Evolutionary conservation across 2,329 filamentous ascomycete genomes (phyloP).

Genomic region (Phialophora expanda): DNA sequence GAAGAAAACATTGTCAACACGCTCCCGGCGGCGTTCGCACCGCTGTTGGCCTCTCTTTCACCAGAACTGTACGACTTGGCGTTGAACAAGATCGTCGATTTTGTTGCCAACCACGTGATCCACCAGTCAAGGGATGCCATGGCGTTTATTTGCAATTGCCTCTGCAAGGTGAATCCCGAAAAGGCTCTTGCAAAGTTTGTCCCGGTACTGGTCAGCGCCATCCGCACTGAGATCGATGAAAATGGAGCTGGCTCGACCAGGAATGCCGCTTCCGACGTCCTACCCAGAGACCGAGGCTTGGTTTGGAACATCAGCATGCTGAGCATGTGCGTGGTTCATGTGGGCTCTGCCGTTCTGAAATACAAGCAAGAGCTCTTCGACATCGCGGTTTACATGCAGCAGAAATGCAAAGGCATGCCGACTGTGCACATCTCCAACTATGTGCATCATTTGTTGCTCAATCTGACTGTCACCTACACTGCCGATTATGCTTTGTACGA

Average conservation of each 20-base stretch:
- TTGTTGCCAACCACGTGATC: constrained; percentile 91
- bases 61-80: constrained; percentile 92
- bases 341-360: constrained; percentile 84
- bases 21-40: constrained; percentile 86
- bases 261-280: constrained; percentile 89
- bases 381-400: constrained; percentile 94
- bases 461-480: constrained; percentile 91
- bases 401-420: constrained; percentile 89
- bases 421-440: constrained; percentile 98
- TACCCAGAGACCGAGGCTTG: constrained; percentile 87
- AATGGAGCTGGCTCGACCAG: constrained; percentile 94
- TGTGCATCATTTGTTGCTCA: constrained; percentile 93
- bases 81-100: constrained; percentile 87
- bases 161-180: constrained; percentile 93
- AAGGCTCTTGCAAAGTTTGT: constrained; percentile 91
- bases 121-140: constrained; percentile 97
- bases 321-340: constrained; percentile 97
- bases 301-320: constrained; percentile 98
- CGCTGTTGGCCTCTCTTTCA: constrained; percentile 86
- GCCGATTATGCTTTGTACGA: constrained; percentile 89
- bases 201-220: constrained; percentile 86
- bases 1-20: constrained; percentile 98
- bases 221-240: constrained; percentile 94
- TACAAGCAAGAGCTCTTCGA: constrained; percentile 89
- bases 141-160: constrained; percentile 95